Conservation (phyloP, 2,329 filamentous ascomycete species). For the Drechslera avenae region DNA sequence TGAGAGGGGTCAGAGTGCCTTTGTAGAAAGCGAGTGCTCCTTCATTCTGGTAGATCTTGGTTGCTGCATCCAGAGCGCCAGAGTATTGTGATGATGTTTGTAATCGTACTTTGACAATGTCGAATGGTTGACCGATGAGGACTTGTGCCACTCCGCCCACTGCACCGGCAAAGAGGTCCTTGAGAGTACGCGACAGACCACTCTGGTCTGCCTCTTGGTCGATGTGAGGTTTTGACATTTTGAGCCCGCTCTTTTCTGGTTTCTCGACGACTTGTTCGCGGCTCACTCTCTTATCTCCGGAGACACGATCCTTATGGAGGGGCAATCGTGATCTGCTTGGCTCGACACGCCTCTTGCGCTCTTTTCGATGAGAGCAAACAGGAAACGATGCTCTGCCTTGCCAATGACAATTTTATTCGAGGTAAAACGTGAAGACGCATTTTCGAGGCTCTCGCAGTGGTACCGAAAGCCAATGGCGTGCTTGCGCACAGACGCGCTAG, state of each 20-base stretch:
- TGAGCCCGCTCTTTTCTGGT: slow-evolving; percentile 5
- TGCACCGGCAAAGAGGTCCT: slow-evolving; percentile 90
- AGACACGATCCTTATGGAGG: slow-evolving; percentile 17
- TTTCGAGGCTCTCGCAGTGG: not conserved
- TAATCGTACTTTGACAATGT: slow-evolving; percentile 84
- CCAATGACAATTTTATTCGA: no score
- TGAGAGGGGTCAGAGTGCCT: slow-evolving; percentile 88
- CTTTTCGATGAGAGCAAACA: not conserved
- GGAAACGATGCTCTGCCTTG: no score
- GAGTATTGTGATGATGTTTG: slow-evolving; percentile 86
- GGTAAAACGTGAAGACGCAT: slow-evolving; percentile 1
- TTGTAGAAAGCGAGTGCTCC: slow-evolving; percentile 96
- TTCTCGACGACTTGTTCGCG: slow-evolving; percentile 1
- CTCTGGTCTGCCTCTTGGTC: slow-evolving; percentile 49
- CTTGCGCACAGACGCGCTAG: slow-evolving; percentile 28
- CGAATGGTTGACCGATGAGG: slow-evolving; percentile 77
- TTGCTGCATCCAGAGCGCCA: slow-evolving; percentile 78
- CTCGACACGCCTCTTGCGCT: not conserved
- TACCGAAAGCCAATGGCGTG: slow-evolving; percentile 25
- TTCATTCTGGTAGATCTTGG: slow-evolving; percentile 84
- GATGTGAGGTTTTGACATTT: slow-evolving; percentile 43
- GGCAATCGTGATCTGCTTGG: slow-evolving; percentile 7
- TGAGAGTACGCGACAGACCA: slow-evolving; percentile 60
- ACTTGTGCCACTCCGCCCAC: slow-evolving; percentile 94
- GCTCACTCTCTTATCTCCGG: slow-evolving; percentile 12